Base-by-base conservation (phyloP, 129 eudicot genomes). In the Flaveria linearis region DNA sequence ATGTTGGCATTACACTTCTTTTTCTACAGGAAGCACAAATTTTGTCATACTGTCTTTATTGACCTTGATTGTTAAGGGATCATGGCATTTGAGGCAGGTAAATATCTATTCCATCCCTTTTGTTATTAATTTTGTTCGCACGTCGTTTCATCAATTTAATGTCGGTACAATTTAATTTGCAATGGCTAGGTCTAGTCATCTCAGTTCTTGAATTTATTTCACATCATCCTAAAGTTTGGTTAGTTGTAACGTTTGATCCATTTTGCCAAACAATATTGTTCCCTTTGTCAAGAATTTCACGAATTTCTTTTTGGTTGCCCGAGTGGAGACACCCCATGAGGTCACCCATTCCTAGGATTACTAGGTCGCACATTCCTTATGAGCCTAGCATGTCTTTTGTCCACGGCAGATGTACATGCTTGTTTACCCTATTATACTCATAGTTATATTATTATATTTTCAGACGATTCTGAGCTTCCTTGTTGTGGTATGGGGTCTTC, bases 81-180 rank as follows among this genome's bases (percentile, higher is more conserved):
- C 99, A 83, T 95, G 99, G 99, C 81, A 95, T 72, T 85, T 83
- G 75, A 85, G 99, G 33, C 99, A 95, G 97, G 99, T 91, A 72
- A 80, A 57, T 10, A 47, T 74, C 56, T 61, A 45, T 77, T 73
- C 69, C 69, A 17, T 1, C 50, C 22, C 23, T 66, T 80, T 3
- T 52, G 18, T 42, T 52, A 16, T 42, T 28, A 26, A 23, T 14
- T 73, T 22, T 30, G 11, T 43, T 53, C 53, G 25, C 30, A 26
- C 6, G 2, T 2, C 26, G 46, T 52, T 28, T 20, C 50, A n/a
- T 18, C 58, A 15, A 51, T 16, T 26, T 56, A 3, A 53, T 66
- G 56, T 55, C 0, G 1, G 11, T 73, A 60, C 20, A 1, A 25
- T 42, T 25, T 12, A 12, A 17, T 69, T 43, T 57, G 61, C 58